Evolutionary conservation across 495 filamentous ascomycete species (phyloP).

Genomic region (Tuber aestivum): DNA sequence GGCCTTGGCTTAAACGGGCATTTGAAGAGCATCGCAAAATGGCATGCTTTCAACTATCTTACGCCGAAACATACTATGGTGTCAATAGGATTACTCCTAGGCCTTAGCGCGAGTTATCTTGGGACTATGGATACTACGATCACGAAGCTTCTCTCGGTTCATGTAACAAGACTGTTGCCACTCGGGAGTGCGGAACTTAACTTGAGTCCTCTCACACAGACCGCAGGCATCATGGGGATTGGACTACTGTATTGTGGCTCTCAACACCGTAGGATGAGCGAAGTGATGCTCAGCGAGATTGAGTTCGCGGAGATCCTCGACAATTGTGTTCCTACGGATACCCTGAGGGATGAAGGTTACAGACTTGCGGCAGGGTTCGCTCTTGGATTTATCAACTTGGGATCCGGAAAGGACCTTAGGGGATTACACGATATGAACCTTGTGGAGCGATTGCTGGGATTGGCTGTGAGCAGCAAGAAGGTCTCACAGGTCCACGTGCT

Average conservation of each 20-base stretch:
- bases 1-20: slow-evolving; percentile 94
- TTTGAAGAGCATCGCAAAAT: slow-evolving; percentile 85
- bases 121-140: slow-evolving; percentile 95
- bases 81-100: slow-evolving; percentile 87
- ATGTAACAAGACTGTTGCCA: slow-evolving; percentile 90
- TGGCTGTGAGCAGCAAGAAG: slow-evolving; percentile 80
- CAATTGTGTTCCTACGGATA: slow-evolving; percentile 54
- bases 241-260: slow-evolving; percentile 90
- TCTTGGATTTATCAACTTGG: slow-evolving; percentile 89
- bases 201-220: slow-evolving; percentile 86
- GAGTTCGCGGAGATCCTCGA: slow-evolving; percentile 72
- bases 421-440: slow-evolving; percentile 92
- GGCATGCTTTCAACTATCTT: slow-evolving; percentile 97
- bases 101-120: slow-evolving; percentile 84
- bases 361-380: slow-evolving; percentile 89
- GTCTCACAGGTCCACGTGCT: slow-evolving; percentile 84
- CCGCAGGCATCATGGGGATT: slow-evolving; percentile 95
- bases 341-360: slow-evolving; percentile 89
- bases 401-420: slow-evolving; percentile 76
- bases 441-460: slow-evolving; percentile 73
- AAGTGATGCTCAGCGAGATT: slow-evolving; percentile 96
- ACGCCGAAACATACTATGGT: slow-evolving; percentile 99
- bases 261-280: slow-evolving; percentile 96
- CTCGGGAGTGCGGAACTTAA: slow-evolving; percentile 89
- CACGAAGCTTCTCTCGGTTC: slow-evolving; percentile 91